Evolutionary conservation across 139 green algal genomes (phyloP).

Genomic region (Chlorella vulgaris): DNA sequence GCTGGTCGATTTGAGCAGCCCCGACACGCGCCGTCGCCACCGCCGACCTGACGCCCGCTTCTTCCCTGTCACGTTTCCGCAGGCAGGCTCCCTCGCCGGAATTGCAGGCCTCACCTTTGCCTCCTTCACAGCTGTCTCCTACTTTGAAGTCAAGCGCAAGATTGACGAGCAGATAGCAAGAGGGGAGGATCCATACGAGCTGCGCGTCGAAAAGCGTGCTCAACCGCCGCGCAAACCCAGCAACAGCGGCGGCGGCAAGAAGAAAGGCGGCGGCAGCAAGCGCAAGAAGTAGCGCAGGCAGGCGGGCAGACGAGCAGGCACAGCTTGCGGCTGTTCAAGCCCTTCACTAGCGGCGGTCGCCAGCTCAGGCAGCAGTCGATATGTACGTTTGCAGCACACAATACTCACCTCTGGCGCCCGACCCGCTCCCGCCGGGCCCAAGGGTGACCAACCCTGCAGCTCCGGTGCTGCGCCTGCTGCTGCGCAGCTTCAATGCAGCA

Average conservation of each 20-base stretch:
- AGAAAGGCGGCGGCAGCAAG: constrained; percentile 20
- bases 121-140: constrained; percentile 18
- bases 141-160: constrained; percentile 20
- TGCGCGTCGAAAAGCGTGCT: neutral
- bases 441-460: neutral
- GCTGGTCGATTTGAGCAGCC: neutral
- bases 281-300: neutral
- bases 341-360: no score
- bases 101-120: constrained; percentile 21
- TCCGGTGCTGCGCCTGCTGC: constrained; percentile 22
- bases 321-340: no score
- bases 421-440: constrained; percentile 14
- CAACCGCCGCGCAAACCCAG: neutral
- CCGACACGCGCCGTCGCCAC: neutral
- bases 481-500: constrained; percentile 21
- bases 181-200: constrained; percentile 34
- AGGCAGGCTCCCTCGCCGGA: constrained; percentile 27
- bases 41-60: neutral
- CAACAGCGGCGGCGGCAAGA: constrained; percentile 16
- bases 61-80: neutral
- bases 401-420: neutral
- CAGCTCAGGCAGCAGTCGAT: no score
- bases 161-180: constrained; percentile 28
- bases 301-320: neutral
- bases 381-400: neutral